phyloP scores from a whole-genome alignment of 1,139 yeast genomes.

The Debaryomyces robertsiae region DNA sequence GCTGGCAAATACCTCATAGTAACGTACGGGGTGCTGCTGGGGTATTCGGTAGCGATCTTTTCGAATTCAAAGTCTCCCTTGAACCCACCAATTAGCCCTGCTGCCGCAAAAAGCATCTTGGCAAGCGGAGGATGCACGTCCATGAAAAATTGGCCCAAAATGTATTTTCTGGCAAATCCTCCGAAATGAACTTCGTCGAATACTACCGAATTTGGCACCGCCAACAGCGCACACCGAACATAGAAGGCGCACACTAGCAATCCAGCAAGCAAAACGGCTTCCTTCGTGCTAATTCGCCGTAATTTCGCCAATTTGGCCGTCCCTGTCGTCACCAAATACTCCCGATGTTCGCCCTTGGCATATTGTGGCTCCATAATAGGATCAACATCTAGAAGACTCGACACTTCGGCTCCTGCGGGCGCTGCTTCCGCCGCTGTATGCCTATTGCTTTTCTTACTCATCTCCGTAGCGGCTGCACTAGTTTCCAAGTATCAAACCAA shows the following conservation, averaged over 20 bases:
- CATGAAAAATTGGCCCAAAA: slow-evolving; percentile 74
- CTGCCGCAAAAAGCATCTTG: slow-evolving; percentile 82
- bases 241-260: slow-evolving; percentile 56
- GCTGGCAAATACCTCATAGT: slow-evolving; percentile 90
- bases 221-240: slow-evolving; percentile 41
- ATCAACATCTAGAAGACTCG: slow-evolving; percentile 18
- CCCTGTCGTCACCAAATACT: slow-evolving; percentile 33
- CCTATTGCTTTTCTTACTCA: slow-evolving; percentile 8
- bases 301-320: slow-evolving; percentile 21
- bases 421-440: slow-evolving; percentile 4
- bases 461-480: slow-evolving; percentile 6
- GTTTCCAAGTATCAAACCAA: slow-evolving; percentile 2
- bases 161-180: slow-evolving; percentile 75
- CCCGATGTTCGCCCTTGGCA: slow-evolving; percentile 29
- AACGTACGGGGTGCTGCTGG: slow-evolving; percentile 66
- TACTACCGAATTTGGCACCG: slow-evolving; percentile 36
- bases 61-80: slow-evolving; percentile 74
- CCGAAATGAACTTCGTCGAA: slow-evolving; percentile 58
- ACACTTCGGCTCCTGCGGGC: neutral
- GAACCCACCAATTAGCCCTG: slow-evolving; percentile 73
- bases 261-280: slow-evolving; percentile 39
- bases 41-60: slow-evolving; percentile 67
- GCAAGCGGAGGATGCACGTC: slow-evolving; percentile 96
- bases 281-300: slow-evolving; percentile 28
- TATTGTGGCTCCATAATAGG: slow-evolving; percentile 31